Evolutionary conservation across 73 alveolate species (phyloP).

Genomic region (Symbiodinium natans): DNA sequence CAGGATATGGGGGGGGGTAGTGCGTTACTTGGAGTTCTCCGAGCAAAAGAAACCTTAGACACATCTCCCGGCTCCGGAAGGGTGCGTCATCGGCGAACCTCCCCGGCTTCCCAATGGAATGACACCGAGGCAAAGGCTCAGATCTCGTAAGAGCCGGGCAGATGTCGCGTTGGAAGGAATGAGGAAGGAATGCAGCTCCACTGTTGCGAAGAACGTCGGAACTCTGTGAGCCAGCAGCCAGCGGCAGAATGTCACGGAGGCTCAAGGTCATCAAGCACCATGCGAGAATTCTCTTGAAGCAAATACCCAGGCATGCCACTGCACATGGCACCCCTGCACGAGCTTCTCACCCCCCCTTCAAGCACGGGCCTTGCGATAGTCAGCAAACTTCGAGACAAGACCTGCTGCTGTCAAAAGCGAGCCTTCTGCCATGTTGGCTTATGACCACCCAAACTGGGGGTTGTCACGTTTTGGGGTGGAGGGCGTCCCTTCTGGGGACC

Average conservation of each 20-base stretch:
- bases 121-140: neutral
- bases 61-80: neutral
- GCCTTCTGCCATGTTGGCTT: too few species aligned
- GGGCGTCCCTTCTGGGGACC: too few species aligned
- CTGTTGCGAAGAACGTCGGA: neutral
- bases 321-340: too few species aligned
- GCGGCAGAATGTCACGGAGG: neutral
- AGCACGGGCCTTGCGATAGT: constrained; percentile 56
- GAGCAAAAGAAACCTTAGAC: too few species aligned
- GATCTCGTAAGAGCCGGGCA: neutral
- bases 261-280: too few species aligned
- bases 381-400: constrained; percentile 76
- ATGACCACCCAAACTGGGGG: too few species aligned
- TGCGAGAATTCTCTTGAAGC: too few species aligned
- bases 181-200: neutral
- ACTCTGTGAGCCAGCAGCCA: neutral
- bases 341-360: too few species aligned
- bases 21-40: too few species aligned
- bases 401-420: neutral
- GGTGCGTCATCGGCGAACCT: neutral
- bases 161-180: neutral
- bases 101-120: neutral
- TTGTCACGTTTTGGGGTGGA: too few species aligned
- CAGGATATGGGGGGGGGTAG: too few species aligned
- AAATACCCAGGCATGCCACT: too few species aligned